These are phyloP conservation scores for Dactylellina leptospora DNA, from an alignment of 2,329 filamentous ascomycete genomes.

Conservation along the genomic window DNA sequence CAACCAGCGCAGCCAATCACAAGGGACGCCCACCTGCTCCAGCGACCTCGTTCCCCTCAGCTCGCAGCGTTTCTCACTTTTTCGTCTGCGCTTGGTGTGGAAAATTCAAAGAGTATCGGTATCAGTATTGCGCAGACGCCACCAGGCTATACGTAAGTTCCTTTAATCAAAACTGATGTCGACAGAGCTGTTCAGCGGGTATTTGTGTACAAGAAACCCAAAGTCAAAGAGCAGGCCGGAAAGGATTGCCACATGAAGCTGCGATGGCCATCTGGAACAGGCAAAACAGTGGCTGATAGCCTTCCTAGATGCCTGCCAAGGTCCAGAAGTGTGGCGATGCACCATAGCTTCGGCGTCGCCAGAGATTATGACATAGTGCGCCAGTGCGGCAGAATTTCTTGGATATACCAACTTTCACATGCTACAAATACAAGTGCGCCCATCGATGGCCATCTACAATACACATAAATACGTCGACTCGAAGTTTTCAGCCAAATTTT, in stretches of 20 bases:
- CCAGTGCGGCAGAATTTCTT: slow-evolving; percentile 7
- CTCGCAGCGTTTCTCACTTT: slow-evolving; percentile 11
- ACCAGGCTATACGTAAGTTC: slow-evolving; percentile 30
- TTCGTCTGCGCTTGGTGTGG: slow-evolving; percentile 34
- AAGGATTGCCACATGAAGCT: slow-evolving; percentile 26
- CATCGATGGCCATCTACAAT: too few relatives aligned
- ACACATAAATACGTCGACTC: too few relatives aligned
- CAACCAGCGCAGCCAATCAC: slow-evolving; percentile 53
- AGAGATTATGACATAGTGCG: not conserved
- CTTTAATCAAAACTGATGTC: not conserved
- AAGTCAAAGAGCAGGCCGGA: slow-evolving; percentile 1
- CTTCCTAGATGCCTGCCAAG: slow-evolving; percentile 15
- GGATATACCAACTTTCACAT: slow-evolving; percentile 23
- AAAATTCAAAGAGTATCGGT: slow-evolving; percentile 17
- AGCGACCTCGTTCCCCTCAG: slow-evolving; percentile 3
- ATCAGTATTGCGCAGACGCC: slow-evolving; percentile 38
- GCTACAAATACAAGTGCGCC: too few relatives aligned
- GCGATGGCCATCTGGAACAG: too few relatives aligned
- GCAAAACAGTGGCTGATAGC: slow-evolving; percentile 24
- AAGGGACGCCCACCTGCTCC: slow-evolving; percentile 43
- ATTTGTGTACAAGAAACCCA: not conserved
- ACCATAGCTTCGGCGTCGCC: not conserved
- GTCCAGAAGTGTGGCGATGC: slow-evolving; percentile 13
- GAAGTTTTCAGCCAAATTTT: too few relatives aligned
- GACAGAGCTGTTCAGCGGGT: slow-evolving; percentile 5